Evolutionary conservation across 305 asterid genomes (phyloP).

Genomic region (Solanum hybrid): DNA sequence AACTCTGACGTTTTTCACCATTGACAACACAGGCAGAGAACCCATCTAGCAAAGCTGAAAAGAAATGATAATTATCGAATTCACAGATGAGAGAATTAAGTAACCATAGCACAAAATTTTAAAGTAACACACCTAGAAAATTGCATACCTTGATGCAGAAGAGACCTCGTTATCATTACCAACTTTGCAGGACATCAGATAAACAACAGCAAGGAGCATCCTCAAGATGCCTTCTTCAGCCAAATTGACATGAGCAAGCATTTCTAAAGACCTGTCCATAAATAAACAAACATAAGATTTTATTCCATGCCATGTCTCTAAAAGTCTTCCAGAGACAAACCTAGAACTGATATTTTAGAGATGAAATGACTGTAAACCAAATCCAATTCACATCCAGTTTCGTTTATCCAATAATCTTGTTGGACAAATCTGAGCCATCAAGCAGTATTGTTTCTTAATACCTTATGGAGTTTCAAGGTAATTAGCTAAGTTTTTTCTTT

Average conservation of each 20-base stretch:
- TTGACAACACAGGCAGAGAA: neutral
- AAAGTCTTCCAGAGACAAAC: neutral
- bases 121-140: conserved; percentile 4
- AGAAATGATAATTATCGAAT: neutral
- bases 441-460: neutral
- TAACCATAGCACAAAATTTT: neutral
- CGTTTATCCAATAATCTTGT: neutral
- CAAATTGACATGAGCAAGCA: conserved; percentile 67
- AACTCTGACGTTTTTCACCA: neutral
- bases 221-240: conserved; percentile 91
- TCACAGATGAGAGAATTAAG: neutral
- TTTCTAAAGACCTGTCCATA: conserved; percentile 73
- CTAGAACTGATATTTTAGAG: neutral
- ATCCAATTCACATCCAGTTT: neutral
- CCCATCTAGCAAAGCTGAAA: neutral
- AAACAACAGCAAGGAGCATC: conserved; percentile 77
- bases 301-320: neutral
- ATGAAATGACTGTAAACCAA: neutral
- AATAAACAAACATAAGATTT: conserved; percentile 23
- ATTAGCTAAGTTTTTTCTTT: neutral
- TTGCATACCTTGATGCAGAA: conserved; percentile 82
- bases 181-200: conserved; percentile 56
- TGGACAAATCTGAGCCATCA: neutral
- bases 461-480: neutral
- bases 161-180: conserved; percentile 66